Conservation (phyloP, 495 filamentous ascomycete genomes). For the Aspergillus olivimuriae region DNA sequence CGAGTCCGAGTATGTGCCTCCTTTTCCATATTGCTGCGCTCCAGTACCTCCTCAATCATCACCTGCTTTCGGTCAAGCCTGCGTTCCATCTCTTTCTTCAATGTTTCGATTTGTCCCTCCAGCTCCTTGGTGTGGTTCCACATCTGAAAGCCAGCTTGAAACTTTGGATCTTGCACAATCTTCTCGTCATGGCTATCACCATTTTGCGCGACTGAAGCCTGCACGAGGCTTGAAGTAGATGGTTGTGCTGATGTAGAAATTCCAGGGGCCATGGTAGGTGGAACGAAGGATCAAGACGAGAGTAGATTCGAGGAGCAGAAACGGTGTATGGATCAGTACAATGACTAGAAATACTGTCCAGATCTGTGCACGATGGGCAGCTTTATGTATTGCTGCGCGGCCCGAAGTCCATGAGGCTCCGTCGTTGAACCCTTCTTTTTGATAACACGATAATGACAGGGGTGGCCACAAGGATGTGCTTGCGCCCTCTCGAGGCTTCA, state of each 20-base stretch:
- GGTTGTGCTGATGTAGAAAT: not conserved
- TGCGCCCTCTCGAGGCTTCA: not conserved
- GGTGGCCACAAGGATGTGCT: not conserved
- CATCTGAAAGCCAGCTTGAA: not conserved
- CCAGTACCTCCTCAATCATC: not conserved
- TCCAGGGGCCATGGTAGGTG: not conserved
- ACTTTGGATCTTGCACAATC: not conserved
- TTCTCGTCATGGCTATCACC: not conserved
- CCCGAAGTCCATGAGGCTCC: not conserved
- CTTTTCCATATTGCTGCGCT: slow-evolving; percentile 10
- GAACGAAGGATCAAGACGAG: not conserved
- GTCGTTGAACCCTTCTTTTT: not conserved
- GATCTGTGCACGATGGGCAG: not conserved
- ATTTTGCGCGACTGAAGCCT: not conserved
- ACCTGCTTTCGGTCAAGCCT: not conserved
- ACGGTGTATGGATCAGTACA: not conserved
- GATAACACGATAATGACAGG: not conserved
- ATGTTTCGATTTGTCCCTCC: not conserved
- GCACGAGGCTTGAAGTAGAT: not conserved
- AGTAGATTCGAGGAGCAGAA: not conserved
- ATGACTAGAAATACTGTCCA: not conserved
- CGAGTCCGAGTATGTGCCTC: slow-evolving; percentile 1
- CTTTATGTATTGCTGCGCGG: not conserved
- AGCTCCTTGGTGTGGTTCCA: not conserved
- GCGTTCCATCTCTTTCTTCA: not conserved